Evolutionary conservation across 2,329 filamentous ascomycete species (phyloP).

Genomic region (Arthrobotrys conoides): DNA sequence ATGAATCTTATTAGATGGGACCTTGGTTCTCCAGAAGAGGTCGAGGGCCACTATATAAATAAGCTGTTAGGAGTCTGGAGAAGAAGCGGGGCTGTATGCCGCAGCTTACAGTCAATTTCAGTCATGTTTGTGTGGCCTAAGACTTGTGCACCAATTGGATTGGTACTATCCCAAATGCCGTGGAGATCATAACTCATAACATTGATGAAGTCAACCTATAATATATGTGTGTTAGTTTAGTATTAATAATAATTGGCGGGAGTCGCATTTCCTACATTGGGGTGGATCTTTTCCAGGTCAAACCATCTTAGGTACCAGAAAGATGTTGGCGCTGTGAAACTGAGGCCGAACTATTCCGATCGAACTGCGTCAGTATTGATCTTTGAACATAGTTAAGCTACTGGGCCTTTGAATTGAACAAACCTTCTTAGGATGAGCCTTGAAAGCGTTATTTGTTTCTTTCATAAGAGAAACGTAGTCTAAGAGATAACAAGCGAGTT

Average conservation of each 20-base stretch:
- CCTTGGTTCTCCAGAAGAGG: constrained; percentile 64
- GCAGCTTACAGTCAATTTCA: constrained; percentile 59
- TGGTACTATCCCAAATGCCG: constrained; percentile 55
- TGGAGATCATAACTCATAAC: constrained; percentile 60
- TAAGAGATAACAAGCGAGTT: constrained; percentile 3
- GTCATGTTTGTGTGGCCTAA: constrained; percentile 61
- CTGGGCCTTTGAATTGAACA: neutral
- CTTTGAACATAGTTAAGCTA: constrained; percentile 9
- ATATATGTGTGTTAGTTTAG: constrained; percentile 11
- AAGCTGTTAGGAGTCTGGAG: constrained; percentile 19
- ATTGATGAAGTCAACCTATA: constrained; percentile 49
- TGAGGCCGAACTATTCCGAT: constrained; percentile 45
- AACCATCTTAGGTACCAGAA: constrained; percentile 61
- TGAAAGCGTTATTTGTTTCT: constrained; percentile 40
- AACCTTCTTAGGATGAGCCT: constrained; percentile 51
- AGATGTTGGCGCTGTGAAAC: constrained; percentile 55
- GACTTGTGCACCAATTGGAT: constrained; percentile 43
- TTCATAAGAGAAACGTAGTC: constrained; percentile 39
- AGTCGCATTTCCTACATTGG: constrained; percentile 39
- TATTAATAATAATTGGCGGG: no score
- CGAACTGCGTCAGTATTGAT: constrained; percentile 6
- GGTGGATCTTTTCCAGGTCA: constrained; percentile 48
- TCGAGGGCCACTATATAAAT: constrained; percentile 62
- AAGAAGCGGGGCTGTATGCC: neutral
- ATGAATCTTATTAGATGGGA: constrained; percentile 54